These are phyloP conservation scores for Metschnikowia colocasiae DNA, from an alignment of 805 yeast genomes.

Conservation along the genomic window DNA sequence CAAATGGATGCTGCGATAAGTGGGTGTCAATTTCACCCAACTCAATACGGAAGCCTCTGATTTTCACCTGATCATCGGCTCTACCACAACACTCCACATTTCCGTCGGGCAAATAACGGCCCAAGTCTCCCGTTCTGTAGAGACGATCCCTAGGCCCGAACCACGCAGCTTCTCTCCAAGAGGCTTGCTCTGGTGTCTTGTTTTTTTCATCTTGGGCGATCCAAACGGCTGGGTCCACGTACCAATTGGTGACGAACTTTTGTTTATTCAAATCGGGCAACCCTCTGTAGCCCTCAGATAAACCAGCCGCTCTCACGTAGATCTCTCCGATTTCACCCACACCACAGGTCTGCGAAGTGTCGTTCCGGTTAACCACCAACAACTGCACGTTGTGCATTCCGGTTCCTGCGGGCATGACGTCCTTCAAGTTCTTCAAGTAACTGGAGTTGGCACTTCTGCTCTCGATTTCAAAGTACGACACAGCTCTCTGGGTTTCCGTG, in stretches of 20 bases:
- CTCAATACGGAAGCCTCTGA: constrained; percentile 97
- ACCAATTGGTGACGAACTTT: constrained; percentile 92
- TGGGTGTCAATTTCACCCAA: constrained; percentile 98
- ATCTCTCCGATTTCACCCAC: constrained; percentile 99
- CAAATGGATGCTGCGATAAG: constrained; percentile 86
- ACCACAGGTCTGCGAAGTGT: constrained; percentile 88
- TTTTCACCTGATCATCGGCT: constrained; percentile 98
- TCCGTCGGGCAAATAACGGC: constrained; percentile 95
- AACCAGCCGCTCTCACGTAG: constrained; percentile 96
- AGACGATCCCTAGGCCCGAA: constrained; percentile 92
- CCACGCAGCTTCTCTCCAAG: constrained; percentile 77
- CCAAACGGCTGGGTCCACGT: constrained; percentile 66
- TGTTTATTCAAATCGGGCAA: constrained; percentile 83
- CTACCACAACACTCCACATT: constrained; percentile 98
- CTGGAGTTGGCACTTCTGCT: constrained; percentile 64
- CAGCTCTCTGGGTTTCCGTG: constrained; percentile 98
- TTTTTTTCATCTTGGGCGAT: constrained; percentile 46
- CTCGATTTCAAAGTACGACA: constrained; percentile 86
- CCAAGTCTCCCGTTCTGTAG: constrained; percentile 96
- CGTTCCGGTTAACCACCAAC: constrained; percentile 87
- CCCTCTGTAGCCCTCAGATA: constrained; percentile 94
- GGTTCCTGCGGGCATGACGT: constrained; percentile 96
- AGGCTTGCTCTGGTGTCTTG: constrained; percentile 38
- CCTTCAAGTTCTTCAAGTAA: constrained; percentile 81
- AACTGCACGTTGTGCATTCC: constrained; percentile 97